Evolutionary conservation across 2,329 filamentous ascomycete species (phyloP).

Genomic region (Endocalyx cinctus): DNA sequence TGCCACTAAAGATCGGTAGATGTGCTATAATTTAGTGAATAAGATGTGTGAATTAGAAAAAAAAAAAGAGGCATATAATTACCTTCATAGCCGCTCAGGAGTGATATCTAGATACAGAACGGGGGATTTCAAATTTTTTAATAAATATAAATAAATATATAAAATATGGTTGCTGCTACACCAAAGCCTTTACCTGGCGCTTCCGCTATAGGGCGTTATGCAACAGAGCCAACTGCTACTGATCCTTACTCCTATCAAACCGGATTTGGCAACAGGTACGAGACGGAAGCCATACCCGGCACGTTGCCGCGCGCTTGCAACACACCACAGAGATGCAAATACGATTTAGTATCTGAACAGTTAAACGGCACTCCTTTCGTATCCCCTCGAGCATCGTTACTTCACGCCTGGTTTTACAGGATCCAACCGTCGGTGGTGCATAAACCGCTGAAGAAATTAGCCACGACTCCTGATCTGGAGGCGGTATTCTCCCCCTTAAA

Average conservation of each 20-base stretch:
- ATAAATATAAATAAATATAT: no score
- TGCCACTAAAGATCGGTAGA: no score
- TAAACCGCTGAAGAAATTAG: constrained; percentile 15
- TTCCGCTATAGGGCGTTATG: neutral
- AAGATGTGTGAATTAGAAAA: no score
- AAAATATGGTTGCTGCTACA: no score
- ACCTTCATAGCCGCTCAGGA: no score
- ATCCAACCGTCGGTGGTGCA: constrained; percentile 27
- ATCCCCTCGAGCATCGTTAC: constrained; percentile 22
- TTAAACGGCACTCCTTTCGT: constrained; percentile 38
- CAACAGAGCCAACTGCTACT: constrained; percentile 8
- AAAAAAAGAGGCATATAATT: no score
- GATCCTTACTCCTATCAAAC: constrained; percentile 49
- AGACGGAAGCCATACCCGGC: constrained; percentile 41
- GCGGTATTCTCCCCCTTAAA: constrained; percentile 43
- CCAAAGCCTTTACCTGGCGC: neutral
- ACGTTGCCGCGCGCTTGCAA: constrained; percentile 43
- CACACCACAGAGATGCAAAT: constrained; percentile 37
- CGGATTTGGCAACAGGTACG: constrained; percentile 48
- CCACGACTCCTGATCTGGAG: constrained; percentile 31
- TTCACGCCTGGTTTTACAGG: constrained; percentile 31
- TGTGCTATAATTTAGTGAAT: no score
- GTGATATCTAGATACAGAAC: no score
- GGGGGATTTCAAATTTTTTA: no score
- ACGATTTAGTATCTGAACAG: constrained; percentile 42